Base-by-base conservation (phyloP, 495 filamentous ascomycete species). In the Aspergillus wentii region DNA sequence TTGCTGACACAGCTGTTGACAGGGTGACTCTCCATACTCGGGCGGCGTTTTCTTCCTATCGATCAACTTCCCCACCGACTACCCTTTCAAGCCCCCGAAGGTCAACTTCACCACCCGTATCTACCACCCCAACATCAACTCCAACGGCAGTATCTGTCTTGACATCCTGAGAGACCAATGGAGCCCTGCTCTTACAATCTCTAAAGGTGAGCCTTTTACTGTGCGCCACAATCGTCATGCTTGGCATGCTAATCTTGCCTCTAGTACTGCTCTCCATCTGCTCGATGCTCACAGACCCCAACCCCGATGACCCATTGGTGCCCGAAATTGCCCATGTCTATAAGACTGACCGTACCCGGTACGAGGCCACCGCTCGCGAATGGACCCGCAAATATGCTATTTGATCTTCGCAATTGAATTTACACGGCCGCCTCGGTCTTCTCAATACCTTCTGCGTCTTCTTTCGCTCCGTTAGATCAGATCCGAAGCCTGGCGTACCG, bases 111-210 rank as follows among this genome's bases (percentile, higher is more conserved):
- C 87, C 44, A 98, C 92, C 36, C 82, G 92, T 54, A 97, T 98
- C 76, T 97, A 98, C 62, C 92, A 98, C 74, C 92, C 92, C 56
- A 98, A 98, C 71, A 98, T 98, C 88, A 98, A 98, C 76, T 94
- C 88, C 47, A 98, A 98, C 62, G 92, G 92, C 61, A 95, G 88
- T 65, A 98, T 98, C 70, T 98, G 92, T 68, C 71, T 98, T 54
- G 92, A 98, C 59, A 98, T 98, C 54, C 69, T 98, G 57, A 79
- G 92, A 69, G 92, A 98, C 63, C 92, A 98, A 73, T 98, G 92
- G 92, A 96, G 90, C 65, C 92, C 92, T 20, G 92, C 92, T 27
- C 76, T 98, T 62, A 98, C 92, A 43, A 97, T 98, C 54, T 96
- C 91, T 25, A 98, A 98, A 76, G 92, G 92, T 95, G 66, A 35